Base-by-base conservation (phyloP, 2,329 filamentous ascomycete genomes). In the Colletotrichum godetiae region DNA sequence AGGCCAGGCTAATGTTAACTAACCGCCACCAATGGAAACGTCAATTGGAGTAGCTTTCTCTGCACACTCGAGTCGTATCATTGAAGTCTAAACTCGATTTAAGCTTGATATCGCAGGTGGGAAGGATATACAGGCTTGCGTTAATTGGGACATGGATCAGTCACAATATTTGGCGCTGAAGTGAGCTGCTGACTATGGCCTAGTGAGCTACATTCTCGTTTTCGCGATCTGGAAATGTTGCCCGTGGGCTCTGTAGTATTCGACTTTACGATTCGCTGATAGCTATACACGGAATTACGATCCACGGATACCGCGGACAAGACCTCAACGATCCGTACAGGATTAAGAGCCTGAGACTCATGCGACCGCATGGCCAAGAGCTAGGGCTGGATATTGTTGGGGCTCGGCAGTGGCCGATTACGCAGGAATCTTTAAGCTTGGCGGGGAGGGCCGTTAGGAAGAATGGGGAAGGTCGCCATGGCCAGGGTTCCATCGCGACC, bases 381-480 rank as follows among this genome's bases (percentile, higher is more conserved):
- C 33, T 42, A 42, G 35, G 35, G 35, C 33, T 60, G 29, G 58
- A 19, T 15, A 46, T 58, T 12, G 42, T 42, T 42, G 58, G 13
- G 33, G 42, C 58, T 71, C 68, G 63, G 68, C 56, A 67, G 63
- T 71, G 68, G 56, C 68, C 62, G 57, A 62, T 56, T 35, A n/a
- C 49, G 63, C 68, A 49, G 56, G 22, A 67, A 35, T 57, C 49
- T 33, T 62, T 22, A 27, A 56, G 62, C 68, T 72, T 67, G 63
- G 68, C 68, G 53, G 57, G 63, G 49, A 37, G 31, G 35, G 46
- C 33, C 27, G 67, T 72, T 61, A 22, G 57, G 49, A 67, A 64
- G 67, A 72, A 61, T 35, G 68, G 68, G 68, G 67, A 72, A 64
- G 68, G 67, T 46, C 63, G 42, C 57, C 8, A 29, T 29, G 22